phyloP scores from a whole-genome alignment of 768 basidiomycete species.

The Kwoniella bestiolae region DNA sequence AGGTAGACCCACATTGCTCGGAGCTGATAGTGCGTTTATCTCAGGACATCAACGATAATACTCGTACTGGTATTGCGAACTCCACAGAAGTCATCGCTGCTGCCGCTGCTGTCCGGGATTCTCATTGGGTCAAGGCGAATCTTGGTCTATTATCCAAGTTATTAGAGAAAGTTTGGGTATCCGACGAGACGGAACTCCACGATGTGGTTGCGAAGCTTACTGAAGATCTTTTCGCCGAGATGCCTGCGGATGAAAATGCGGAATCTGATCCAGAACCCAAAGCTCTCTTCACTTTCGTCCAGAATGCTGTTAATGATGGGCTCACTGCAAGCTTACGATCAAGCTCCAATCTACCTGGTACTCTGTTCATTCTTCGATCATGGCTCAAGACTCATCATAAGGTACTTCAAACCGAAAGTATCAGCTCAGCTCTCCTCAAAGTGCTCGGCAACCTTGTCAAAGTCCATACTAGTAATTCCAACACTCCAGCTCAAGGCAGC shows the following conservation, averaged over 20 bases:
- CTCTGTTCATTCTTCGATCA: conserved; percentile 83
- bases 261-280: conserved; percentile 67
- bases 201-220: conserved; percentile 82
- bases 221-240: conserved; percentile 74
- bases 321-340: conserved; percentile 57
- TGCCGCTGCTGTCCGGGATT: conserved; percentile 78
- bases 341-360: conserved; percentile 66
- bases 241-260: conserved; percentile 72
- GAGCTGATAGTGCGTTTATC: neutral
- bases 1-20: neutral
- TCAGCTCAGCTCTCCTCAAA: conserved; percentile 75
- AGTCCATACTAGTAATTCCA: conserved; percentile 72
- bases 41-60: conserved; percentile 75
- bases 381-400: conserved; percentile 79
- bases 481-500: conserved; percentile 53
- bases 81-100: conserved; percentile 87
- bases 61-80: conserved; percentile 72
- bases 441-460: conserved; percentile 82
- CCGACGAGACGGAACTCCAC: conserved; percentile 77
- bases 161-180: conserved; percentile 80
- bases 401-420: conserved; percentile 71
- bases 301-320: conserved; percentile 75
- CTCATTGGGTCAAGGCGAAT: conserved; percentile 78
- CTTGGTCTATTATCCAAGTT: conserved; percentile 75
- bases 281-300: conserved; percentile 78